Percentiles rank a stretch among this genome's conserved stretches.
Conservation (phyloP, 2,329 filamentous ascomycete genomes). For the Aspergillus pseudonomiae region DNA sequence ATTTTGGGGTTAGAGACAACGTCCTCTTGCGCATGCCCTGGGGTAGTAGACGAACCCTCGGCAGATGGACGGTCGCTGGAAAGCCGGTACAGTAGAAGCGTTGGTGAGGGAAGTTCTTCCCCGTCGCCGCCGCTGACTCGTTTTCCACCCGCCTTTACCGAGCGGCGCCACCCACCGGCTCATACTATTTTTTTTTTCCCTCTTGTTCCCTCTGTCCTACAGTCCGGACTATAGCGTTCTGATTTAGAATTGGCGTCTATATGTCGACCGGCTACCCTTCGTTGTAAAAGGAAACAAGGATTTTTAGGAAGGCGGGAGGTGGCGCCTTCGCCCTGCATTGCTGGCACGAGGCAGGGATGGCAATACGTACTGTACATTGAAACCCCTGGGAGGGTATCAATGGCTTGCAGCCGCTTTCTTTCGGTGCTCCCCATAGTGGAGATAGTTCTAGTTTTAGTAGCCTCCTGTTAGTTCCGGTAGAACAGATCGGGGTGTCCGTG, state of each 20-base stretch:
- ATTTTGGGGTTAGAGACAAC: not conserved
- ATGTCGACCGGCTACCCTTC: not conserved
- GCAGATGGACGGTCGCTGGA: not conserved
- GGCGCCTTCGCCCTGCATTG: not conserved
- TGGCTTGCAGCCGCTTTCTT: not conserved
- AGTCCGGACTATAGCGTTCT: not conserved
- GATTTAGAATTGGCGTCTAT: not conserved
- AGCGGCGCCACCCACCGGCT: not conserved
- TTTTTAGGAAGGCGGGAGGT: not conserved
- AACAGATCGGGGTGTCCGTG: not conserved
- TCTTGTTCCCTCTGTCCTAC: not conserved
- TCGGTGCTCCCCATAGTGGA: not conserved
- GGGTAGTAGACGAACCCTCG: not conserved
- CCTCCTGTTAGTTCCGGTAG: not conserved
- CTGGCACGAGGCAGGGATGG: not conserved
- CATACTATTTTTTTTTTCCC: not conserved
- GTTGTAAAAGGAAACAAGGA: not conserved
- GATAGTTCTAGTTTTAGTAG: not conserved
- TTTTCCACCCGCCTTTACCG: not conserved
- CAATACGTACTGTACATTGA: not conserved
- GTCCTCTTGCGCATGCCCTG: not conserved
- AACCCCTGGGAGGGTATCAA: not conserved
- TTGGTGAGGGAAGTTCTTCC: not conserved
- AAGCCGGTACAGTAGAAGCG: not conserved
- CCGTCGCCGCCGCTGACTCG: not conserved